Conservation (phyloP, 306 rosid species). For the Luffa acutangula region DNA sequence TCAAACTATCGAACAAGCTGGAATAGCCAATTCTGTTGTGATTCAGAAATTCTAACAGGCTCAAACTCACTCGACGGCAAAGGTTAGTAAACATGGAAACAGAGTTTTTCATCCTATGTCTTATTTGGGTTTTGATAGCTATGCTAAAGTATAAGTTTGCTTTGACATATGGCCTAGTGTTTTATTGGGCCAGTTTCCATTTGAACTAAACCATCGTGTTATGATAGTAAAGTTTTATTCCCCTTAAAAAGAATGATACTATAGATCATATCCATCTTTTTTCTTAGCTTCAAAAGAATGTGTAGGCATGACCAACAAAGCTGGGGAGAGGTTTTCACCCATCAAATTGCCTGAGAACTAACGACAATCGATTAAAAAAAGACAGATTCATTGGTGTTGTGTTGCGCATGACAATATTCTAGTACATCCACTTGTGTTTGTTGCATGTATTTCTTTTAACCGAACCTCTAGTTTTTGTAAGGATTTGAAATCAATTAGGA, state of each 20-base stretch:
- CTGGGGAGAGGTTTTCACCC: no score
- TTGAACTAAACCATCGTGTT: not conserved
- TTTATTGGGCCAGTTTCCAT: not conserved
- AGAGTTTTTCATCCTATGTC: not conserved
- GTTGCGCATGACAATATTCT: no score
- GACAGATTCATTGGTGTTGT: no score
- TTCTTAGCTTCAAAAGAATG: not conserved
- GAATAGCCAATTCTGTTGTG: slow-evolving; percentile 81
- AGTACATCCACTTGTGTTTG: no score
- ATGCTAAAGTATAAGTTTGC: not conserved
- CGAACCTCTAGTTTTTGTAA: no score
- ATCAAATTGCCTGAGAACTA: no score
- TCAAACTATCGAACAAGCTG: slow-evolving; percentile 87
- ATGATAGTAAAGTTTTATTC: not conserved
- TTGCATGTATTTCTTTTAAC: no score
- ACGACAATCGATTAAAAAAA: no score
- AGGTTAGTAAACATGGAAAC: not conserved
- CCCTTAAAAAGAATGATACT: not conserved
- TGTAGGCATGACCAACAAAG: not conserved
- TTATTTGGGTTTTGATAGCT: slow-evolving; percentile 1
- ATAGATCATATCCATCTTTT: not conserved
- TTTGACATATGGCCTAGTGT: not conserved
- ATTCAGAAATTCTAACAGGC: slow-evolving; percentile 50
- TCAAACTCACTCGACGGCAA: not conserved
- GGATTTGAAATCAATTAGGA: no score